Percentiles rank a stretch among this genome's conserved stretches.
Conservation (phyloP, 2,329 filamentous ascomycete genomes). For the Remersonia thermophila region DNA sequence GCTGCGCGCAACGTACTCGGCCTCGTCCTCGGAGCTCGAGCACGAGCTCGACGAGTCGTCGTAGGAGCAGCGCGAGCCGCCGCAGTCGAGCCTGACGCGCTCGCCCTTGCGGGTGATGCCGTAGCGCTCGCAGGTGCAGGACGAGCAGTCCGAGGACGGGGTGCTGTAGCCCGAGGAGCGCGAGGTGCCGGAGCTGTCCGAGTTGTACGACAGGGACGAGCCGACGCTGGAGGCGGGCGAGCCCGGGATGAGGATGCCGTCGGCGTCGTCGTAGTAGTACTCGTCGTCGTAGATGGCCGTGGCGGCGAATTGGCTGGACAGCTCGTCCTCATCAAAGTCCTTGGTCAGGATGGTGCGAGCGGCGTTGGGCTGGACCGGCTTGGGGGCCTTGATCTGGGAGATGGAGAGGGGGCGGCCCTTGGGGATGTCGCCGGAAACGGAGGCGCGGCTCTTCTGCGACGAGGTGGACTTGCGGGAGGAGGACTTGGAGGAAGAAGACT, state of each 20-base stretch:
- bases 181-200: constrained; percentile 62
- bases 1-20: constrained; percentile 41
- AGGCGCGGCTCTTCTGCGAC: constrained; percentile 29
- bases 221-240: constrained; percentile 53
- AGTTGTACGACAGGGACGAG: constrained; percentile 59
- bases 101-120: constrained; percentile 89
- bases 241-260: constrained; percentile 38
- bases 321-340: constrained; percentile 67
- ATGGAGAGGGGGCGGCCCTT: constrained; percentile 82
- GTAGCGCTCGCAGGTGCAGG: constrained; percentile 91
- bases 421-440: constrained; percentile 53
- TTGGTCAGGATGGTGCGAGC: constrained; percentile 76
- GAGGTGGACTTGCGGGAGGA: constrained; percentile 32
- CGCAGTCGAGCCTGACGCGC: constrained; percentile 92
- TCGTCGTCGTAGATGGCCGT: constrained; percentile 46
- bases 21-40: constrained; percentile 35
- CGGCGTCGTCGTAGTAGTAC: constrained; percentile 38
- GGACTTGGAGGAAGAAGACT: constrained; percentile 34
- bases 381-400: constrained; percentile 82
- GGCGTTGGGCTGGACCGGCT: constrained; percentile 77
- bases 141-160: constrained; percentile 60
- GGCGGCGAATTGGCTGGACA: constrained; percentile 61
- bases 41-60: constrained; percentile 53
- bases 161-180: constrained; percentile 69
- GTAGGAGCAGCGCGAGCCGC: constrained; percentile 77